A percentile compares a stretch with the other conserved stretches of the same genome.
Conservation (phyloP, 163 green algal genomes). For the Coccomyxa subellipsoidea region DNA sequence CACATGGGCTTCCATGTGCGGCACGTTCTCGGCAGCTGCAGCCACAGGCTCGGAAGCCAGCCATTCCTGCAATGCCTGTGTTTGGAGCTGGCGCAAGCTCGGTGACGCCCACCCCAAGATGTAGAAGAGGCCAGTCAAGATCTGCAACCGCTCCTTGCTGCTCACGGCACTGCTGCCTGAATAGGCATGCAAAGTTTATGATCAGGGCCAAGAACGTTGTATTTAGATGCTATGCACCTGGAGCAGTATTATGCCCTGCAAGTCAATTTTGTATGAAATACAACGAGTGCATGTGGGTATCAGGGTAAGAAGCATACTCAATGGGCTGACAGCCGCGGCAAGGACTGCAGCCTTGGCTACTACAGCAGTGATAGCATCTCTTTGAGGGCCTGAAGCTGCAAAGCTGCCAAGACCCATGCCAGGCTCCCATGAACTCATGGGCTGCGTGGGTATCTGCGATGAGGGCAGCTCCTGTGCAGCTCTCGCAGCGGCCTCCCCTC, state of each 20-base stretch:
- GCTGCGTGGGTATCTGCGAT: neutral
- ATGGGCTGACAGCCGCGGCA: neutral
- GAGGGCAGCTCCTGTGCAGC: neutral
- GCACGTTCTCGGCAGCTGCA: slow-evolving; percentile 12
- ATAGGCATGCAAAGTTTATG: too few species aligned
- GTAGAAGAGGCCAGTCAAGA: neutral
- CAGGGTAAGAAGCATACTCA: neutral
- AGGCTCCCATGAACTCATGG: neutral
- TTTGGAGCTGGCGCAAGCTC: neutral
- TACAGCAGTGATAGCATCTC: neutral
- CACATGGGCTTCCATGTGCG: neutral
- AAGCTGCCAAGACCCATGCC: neutral
- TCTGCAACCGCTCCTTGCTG: slow-evolving; percentile 8
- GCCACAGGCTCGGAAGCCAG: slow-evolving; percentile 18
- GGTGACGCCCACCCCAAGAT: neutral
- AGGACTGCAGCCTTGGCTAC: neutral
- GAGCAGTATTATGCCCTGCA: too few species aligned
- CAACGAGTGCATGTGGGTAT: neutral
- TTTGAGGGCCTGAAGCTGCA: neutral
- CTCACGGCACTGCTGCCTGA: slow-evolving; percentile 6
- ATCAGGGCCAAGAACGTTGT: too few species aligned
- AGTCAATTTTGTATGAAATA: neutral
- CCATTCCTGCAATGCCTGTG: neutral
- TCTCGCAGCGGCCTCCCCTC: neutral
- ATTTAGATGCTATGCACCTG: too few species aligned